Evolutionary conservation across 495 filamentous ascomycete genomes (phyloP), one percentile per base, ranked within the genome.

Genomic region (Penicillium subrubescens): DNA sequence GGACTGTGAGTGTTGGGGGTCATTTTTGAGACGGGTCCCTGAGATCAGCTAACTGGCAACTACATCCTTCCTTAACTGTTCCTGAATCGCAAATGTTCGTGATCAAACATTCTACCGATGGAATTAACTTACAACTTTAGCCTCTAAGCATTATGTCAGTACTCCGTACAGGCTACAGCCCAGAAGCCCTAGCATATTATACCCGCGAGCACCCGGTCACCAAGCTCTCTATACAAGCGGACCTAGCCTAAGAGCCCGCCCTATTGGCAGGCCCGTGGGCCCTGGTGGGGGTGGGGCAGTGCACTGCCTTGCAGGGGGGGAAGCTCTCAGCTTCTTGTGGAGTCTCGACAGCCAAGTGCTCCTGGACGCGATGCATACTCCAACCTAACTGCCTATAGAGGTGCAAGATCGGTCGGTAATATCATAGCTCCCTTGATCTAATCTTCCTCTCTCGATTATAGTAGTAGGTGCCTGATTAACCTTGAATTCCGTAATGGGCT

Each of bases 241-340:
- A 57, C 48, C 48, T 33, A 23, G 29, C 39, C 25, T 29, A n/a
- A 17, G 29, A 35, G 39, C 7, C 27, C 31, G 44, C 52, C 35
- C 43, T 23, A 70, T 70, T 70, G 67, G 70, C 57, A 62, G 17
- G 12, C 29, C n/a, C 33, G 58, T n/a, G 6, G 61, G 56, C 51
- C 67, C 64, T 58, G 25, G 60, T 68, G 70, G 70, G 65, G 65
- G 67, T 70, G 67, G 69, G 70, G 70, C 70, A 62, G 67, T 72
- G 70, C 70, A 72, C 60, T 64, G 63, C 67, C 67, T 72, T 70
- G 70, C 67, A 70, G 59, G 58, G 61, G 63, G 25, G 25, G n/a
- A 57, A 63, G 60, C 63, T 66, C 63, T 63, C 60, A 71, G 65
- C 62, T 71, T 27, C 35, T n/a, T 43, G 67, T 73, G 71, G 71